phyloP scores from a whole-genome alignment of 192 early-diverging fungal genomes.

The Rhizophlyctis rosea region DNA sequence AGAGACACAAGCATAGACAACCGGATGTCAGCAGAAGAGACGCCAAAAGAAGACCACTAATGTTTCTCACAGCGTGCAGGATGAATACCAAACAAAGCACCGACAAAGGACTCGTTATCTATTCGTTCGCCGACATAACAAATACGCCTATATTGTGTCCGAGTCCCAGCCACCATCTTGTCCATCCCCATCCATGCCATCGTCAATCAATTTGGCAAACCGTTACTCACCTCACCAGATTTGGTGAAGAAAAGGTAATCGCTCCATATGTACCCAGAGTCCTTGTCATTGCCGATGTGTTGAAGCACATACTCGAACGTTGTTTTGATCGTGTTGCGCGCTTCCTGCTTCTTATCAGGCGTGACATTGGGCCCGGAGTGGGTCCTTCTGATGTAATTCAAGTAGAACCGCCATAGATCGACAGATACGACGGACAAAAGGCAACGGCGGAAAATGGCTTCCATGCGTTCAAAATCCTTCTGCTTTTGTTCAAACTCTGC shows the following conservation, averaged over 20 bases:
- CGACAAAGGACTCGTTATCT: too few species aligned
- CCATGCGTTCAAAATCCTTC: slow-evolving; percentile 69
- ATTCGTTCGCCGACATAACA: too few species aligned
- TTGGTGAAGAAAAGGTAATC: slow-evolving; percentile 83
- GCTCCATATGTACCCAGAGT: slow-evolving; percentile 84
- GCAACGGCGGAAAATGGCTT: slow-evolving; percentile 80
- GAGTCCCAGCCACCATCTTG: too few species aligned
- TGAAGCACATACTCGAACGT: slow-evolving; percentile 87
- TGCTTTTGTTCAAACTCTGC: slow-evolving; percentile 80
- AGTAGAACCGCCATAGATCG: slow-evolving; percentile 85
- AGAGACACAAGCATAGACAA: too few species aligned
- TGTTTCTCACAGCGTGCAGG: too few species aligned
- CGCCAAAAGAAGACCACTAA: too few species aligned
- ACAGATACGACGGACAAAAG: slow-evolving; percentile 79
- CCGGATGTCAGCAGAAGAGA: too few species aligned
- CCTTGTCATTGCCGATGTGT: slow-evolving; percentile 84
- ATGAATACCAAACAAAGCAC: too few species aligned
- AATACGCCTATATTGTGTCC: too few species aligned
- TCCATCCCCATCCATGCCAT: too few species aligned
- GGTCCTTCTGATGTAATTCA: slow-evolving; percentile 78
- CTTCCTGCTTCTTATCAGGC: slow-evolving; percentile 50
- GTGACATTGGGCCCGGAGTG: slow-evolving; percentile 56
- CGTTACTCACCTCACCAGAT: slow-evolving; percentile 59
- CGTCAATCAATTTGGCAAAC: too few species aligned
- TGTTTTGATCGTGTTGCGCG: slow-evolving; percentile 67